These are phyloP conservation scores for Endocalyx cinctus DNA, from an alignment of 2,329 filamentous ascomycete genomes.

Conservation along the genomic window DNA sequence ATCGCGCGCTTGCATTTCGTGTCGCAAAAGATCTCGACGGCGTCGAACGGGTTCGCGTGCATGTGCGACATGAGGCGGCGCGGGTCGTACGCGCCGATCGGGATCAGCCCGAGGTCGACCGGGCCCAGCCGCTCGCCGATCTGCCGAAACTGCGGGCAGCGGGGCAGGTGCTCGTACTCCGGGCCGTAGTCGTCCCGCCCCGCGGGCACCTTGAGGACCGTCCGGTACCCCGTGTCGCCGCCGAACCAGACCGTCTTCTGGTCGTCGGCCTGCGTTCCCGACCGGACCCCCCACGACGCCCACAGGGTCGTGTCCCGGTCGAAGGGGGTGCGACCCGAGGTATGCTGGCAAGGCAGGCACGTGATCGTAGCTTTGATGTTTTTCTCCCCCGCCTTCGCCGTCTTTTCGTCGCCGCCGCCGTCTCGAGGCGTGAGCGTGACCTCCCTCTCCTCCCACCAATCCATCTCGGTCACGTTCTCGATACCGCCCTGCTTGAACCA, in stretches of 20 bases:
- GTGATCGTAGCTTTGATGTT: conserved; percentile 68
- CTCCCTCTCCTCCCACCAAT: conserved; percentile 89
- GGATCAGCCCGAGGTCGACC: conserved; percentile 87
- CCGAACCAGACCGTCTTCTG: conserved; percentile 85
- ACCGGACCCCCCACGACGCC: conserved; percentile 78
- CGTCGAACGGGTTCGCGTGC: conserved; percentile 83
- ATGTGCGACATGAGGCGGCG: conserved; percentile 69
- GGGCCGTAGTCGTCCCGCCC: conserved; percentile 66
- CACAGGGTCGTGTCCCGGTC: conserved; percentile 77
- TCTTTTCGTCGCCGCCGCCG: conserved; percentile 12
- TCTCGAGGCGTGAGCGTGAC: conserved; percentile 49
- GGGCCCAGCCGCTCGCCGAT: conserved; percentile 77
- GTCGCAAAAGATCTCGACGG: conserved; percentile 84
- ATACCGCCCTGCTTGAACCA: conserved; percentile 76
- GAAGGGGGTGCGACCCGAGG: conserved; percentile 61
- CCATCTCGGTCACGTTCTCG: conserved; percentile 76
- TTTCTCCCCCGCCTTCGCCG: conserved; percentile 24
- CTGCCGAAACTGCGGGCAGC: conserved; percentile 78
- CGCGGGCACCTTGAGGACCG: conserved; percentile 61
- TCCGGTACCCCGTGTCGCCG: conserved; percentile 86
- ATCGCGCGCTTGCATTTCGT: conserved; percentile 73
- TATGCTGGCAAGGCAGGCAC: conserved; percentile 83
- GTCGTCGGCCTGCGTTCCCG: conserved; percentile 49
- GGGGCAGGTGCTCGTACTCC: conserved; percentile 61
- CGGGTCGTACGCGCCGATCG: conserved; percentile 84